Evolutionary conservation across 2,329 filamentous ascomycete species (phyloP).

Genomic region (Alternaria hordeiaustralica): DNA sequence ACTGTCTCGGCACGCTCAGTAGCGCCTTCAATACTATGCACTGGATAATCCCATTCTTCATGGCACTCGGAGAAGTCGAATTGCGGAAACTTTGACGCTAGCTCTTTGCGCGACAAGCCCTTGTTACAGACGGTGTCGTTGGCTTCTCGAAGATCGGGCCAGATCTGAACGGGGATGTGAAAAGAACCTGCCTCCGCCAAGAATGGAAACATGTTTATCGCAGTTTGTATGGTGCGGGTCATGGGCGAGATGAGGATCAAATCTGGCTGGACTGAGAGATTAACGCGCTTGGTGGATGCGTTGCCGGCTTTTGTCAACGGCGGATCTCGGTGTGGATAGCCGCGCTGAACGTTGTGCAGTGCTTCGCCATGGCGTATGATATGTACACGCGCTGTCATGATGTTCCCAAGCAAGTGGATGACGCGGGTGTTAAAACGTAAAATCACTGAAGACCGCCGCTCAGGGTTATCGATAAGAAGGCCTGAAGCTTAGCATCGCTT

Average conservation of each 20-base stretch:
- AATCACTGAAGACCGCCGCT: not conserved
- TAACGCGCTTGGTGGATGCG: constrained; percentile 14
- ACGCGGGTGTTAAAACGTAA: not conserved
- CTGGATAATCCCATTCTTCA: constrained; percentile 24
- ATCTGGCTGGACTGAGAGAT: constrained; percentile 13
- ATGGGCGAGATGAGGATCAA: constrained; percentile 33
- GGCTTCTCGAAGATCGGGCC: constrained; percentile 31
- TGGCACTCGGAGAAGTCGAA: constrained; percentile 25
- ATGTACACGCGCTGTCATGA: constrained; percentile 13
- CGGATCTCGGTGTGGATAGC: constrained; percentile 23
- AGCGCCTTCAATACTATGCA: constrained; percentile 12
- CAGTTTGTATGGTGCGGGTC: constrained; percentile 33
- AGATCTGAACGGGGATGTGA: constrained; percentile 20
- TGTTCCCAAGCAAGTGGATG: not conserved
- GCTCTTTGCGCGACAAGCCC: constrained; percentile 14
- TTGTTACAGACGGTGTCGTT: constrained; percentile 26
- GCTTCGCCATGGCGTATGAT: constrained; percentile 31
- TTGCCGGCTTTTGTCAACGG: constrained; percentile 25
- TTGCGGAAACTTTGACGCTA: constrained; percentile 17
- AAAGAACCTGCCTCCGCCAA: not conserved
- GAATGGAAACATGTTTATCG: constrained; percentile 24
- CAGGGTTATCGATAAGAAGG: not conserved
- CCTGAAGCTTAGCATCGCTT: not conserved
- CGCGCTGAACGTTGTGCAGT: constrained; percentile 27
- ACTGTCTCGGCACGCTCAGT: constrained; percentile 21